Conservation (phyloP, 768 basidiomycete species). For the Lyophyllum decastes region DNA sequence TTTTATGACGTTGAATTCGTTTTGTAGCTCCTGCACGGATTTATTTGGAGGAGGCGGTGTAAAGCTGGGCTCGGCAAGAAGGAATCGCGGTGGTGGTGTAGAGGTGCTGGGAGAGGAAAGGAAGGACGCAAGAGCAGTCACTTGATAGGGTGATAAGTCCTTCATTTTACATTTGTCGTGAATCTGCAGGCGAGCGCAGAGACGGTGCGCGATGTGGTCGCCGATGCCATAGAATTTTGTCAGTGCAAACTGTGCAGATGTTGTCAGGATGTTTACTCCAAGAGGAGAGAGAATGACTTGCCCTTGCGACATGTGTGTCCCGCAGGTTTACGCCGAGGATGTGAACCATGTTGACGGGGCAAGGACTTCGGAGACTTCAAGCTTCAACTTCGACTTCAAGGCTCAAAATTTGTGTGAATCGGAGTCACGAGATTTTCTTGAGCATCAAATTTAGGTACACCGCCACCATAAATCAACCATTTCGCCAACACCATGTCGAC, state of each 20-base stretch:
- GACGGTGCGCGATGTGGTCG: constrained; percentile 66
- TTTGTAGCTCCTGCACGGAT: constrained; percentile 39
- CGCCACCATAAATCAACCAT: constrained; percentile 16
- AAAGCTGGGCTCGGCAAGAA: constrained; percentile 60
- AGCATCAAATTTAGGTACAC: constrained; percentile 25
- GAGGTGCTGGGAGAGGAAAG: constrained; percentile 87
- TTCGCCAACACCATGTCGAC: constrained; percentile 55
- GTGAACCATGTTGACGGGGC: constrained; percentile 68
- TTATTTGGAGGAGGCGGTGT: constrained; percentile 46
- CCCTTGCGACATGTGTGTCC: constrained; percentile 76
- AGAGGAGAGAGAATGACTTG: constrained; percentile 39
- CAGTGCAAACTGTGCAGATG: constrained; percentile 74
- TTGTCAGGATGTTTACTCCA: constrained; percentile 28
- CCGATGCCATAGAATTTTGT: constrained; percentile 90
- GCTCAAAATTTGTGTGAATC: constrained; percentile 9
- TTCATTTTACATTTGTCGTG: constrained; percentile 83
- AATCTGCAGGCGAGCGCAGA: constrained; percentile 92
- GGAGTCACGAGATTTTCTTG: constrained; percentile 16
- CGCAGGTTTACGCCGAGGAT: constrained; percentile 83
- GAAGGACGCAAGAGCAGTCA: constrained; percentile 91
- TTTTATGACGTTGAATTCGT: constrained; percentile 35
- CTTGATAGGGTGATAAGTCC: constrained; percentile 82
- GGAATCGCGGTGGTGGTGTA: constrained; percentile 62
- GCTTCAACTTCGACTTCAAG: too few species aligned
- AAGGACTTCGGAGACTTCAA: too few species aligned